Percentiles rank a stretch among this genome's conserved stretches.
Evolutionary conservation across 345 rosid genomes (phyloP).

Genomic region (Lumnitzera littorea): DNA sequence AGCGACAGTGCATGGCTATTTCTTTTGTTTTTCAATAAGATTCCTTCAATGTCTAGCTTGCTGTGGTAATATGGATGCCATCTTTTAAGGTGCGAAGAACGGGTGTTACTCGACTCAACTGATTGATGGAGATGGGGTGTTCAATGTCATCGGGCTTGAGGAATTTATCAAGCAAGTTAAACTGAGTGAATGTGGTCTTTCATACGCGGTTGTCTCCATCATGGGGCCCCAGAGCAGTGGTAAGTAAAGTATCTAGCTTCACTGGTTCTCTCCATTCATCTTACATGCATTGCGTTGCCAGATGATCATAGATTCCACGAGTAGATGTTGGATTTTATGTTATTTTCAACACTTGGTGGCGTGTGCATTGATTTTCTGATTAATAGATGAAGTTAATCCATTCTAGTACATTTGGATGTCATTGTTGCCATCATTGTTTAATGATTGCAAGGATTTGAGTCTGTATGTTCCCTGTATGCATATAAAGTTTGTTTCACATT

Average conservation of each 20-base stretch:
- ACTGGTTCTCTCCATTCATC: no score
- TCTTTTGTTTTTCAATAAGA: no score
- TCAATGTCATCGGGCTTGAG: constrained; percentile 63
- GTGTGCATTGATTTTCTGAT: no score
- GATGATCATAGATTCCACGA: no score
- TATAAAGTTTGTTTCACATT: constrained; percentile 15
- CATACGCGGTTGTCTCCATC: constrained; percentile 90
- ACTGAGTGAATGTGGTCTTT: constrained; percentile 78
- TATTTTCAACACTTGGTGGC: no score
- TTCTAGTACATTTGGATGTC: no score
- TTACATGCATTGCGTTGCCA: no score
- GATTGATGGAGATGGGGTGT: constrained; percentile 85
- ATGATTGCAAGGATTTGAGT: background rate
- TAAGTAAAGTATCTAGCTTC: constrained; percentile 32
- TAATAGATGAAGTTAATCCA: no score
- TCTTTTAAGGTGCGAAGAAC: constrained; percentile 30
- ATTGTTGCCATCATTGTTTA: background rate
- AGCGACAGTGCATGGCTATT: no score
- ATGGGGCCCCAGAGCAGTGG: constrained; percentile 99
- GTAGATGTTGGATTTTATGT: no score
- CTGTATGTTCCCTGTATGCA: background rate
- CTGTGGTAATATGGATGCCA: background rate
- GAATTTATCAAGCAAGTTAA: constrained; percentile 66
- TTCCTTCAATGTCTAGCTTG: background rate
- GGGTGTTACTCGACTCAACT: constrained; percentile 77